These are phyloP conservation scores for Neoascochyta sp. DNA, from an alignment of 2,329 filamentous ascomycete genomes.

Conservation along the genomic window DNA sequence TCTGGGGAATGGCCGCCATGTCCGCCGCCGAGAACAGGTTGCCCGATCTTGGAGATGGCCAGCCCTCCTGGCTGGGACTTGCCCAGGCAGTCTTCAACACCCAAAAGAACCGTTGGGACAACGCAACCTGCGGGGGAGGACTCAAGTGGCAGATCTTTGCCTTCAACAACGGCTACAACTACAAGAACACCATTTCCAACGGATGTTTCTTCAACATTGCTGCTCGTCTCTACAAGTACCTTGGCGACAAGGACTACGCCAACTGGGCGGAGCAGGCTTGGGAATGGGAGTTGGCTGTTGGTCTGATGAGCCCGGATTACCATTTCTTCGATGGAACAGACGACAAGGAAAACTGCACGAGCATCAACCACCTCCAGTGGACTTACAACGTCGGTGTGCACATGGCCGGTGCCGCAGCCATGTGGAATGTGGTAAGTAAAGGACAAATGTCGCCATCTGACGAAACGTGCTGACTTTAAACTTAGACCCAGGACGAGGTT, in stretches of 20 bases:
- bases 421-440: constrained; percentile 47
- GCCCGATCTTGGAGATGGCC: constrained; percentile 41
- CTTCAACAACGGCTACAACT: constrained; percentile 71
- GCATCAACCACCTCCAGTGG: constrained; percentile 47
- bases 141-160: constrained; percentile 78
- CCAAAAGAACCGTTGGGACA: constrained; percentile 68
- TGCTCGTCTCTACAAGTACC: constrained; percentile 68
- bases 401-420: constrained; percentile 46
- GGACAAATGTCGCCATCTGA: not conserved
- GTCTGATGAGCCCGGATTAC: constrained; percentile 48
- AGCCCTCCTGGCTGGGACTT: constrained; percentile 65
- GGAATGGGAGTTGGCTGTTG: constrained; percentile 51
- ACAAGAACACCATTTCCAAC: constrained; percentile 80
- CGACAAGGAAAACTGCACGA: constrained; percentile 43
- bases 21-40: constrained; percentile 54
- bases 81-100: constrained; percentile 71
- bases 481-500: constrained; percentile 32
- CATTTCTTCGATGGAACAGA: constrained; percentile 47
- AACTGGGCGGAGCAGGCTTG: constrained; percentile 65
- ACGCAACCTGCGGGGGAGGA: constrained; percentile 63
- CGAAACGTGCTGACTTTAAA: constrained; percentile 11
- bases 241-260: constrained; percentile 52
- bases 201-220: constrained; percentile 79
- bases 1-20: constrained; percentile 59
- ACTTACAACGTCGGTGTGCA: constrained; percentile 48